Evolutionary conservation across 495 filamentous ascomycete genomes (phyloP), one percentile per base, ranked within the genome.

Genomic region (Neurospora sp.): DNA sequence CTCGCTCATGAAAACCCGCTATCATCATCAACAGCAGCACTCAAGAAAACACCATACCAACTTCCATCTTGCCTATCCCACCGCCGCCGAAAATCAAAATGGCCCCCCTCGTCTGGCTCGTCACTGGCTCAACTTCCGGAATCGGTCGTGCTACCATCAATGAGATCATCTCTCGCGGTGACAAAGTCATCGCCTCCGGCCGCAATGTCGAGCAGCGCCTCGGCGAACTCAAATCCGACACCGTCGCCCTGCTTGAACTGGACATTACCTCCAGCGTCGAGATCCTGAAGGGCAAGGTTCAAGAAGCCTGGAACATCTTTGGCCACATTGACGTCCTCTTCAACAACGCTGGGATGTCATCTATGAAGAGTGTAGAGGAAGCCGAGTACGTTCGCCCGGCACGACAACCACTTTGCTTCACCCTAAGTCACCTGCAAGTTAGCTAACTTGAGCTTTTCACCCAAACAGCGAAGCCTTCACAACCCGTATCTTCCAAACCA

Each of bases 131-230:
- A 46, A 79, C 79, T 69, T 77, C 77, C 1, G 80, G 80, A 72
- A 77, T 80, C 42, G 75, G 76, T 35, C 75, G 73, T 6, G 73
- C 75, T 31, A 79, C 89, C 6, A 79, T 84, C 46, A 75, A 81
- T 8, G 70, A 77, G 4, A 85, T 85, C n/a, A 81, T 89, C 7
- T 72, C 72, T 9, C 80, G 81, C 31, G 85, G 85, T 38, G 82
- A 88, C 74, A 77, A 79, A 16, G 87, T 89, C 14, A 82, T 89
- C 62, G 87, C 82, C 37, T 71, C 74, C 3, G 79, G 79, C 10
- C 75, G 77, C 72, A 83, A 82, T 42, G 78, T 81, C 20, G 77
- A 79, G 3, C 44, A 40, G n/a, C 72, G 73, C 5, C 79, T 82
- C 10, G 75, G 72, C 39, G n/a, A 71, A 18, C 69, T 77, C 40